phyloP scores from a whole-genome alignment of 768 basidiomycete genomes.

The Boletales sp. region DNA sequence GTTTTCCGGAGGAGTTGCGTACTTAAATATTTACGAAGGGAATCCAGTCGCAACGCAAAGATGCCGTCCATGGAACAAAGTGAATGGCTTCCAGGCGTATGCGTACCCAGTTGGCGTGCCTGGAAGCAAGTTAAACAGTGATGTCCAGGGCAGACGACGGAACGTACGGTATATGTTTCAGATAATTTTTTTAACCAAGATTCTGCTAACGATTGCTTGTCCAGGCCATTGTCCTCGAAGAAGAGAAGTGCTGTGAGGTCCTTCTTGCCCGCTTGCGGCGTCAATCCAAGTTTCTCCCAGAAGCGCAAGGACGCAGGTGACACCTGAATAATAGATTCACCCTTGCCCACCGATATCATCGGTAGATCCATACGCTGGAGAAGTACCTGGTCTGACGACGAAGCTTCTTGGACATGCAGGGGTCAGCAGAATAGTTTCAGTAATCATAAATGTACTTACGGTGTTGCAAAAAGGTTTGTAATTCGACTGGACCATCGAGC shows the following conservation, averaged over 20 bases:
- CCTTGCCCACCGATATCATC: constrained; percentile 62
- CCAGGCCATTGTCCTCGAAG: constrained; percentile 57
- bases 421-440: neutral
- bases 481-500: constrained; percentile 39
- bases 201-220: constrained; percentile 46
- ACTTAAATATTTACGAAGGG: constrained; percentile 68
- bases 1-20: constrained; percentile 11
- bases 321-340: constrained; percentile 65
- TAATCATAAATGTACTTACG: constrained; percentile 21
- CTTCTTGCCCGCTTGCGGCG: constrained; percentile 68
- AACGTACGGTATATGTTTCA: constrained; percentile 55
- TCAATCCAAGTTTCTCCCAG: constrained; percentile 81
- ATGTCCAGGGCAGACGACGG: neutral
- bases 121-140: constrained; percentile 26
- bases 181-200: constrained; percentile 57
- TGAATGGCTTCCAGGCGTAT: constrained; percentile 49
- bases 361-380: constrained; percentile 46
- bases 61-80: constrained; percentile 53
- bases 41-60: constrained; percentile 61
- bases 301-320: constrained; percentile 70
- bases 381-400: constrained; percentile 5
- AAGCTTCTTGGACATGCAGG: neutral
- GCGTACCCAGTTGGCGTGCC: constrained; percentile 59
- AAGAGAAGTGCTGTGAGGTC: constrained; percentile 66
- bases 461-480: constrained; percentile 43